Evolutionary conservation across 139 green algal genomes (phyloP).

Genomic region (Zygnema circumcarinatum): DNA sequence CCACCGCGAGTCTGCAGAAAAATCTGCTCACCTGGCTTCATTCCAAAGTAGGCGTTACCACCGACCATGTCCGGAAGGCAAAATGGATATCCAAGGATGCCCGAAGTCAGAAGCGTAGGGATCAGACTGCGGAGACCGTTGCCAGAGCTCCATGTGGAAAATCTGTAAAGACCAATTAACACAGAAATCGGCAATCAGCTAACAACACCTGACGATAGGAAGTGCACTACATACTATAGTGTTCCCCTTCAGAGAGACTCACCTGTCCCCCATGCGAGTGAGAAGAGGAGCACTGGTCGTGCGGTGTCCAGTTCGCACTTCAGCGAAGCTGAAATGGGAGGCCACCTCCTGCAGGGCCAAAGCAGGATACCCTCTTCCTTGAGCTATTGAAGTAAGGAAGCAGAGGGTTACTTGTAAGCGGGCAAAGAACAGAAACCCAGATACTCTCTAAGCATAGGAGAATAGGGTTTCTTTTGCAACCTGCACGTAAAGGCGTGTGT

Average conservation of each 20-base stretch:
- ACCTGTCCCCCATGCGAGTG: conserved; percentile 72
- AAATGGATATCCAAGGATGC: conserved; percentile 76
- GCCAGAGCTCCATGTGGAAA: conserved; percentile 68
- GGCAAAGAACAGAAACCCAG: not conserved
- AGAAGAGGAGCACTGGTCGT: conserved; percentile 65
- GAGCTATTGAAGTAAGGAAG: conserved; percentile 1
- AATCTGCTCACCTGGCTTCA: conserved; percentile 42
- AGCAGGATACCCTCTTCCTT: too few species aligned
- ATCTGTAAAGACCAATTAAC: conserved; percentile 39
- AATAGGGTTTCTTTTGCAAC: too few species aligned
- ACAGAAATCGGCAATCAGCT: not conserved
- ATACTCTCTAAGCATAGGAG: too few species aligned
- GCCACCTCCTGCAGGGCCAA: conserved; percentile 56
- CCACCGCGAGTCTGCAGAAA: too few species aligned
- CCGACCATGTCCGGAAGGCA: conserved; percentile 76
- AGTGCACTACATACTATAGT: too few species aligned
- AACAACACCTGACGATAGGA: too few species aligned
- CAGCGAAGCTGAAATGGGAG: conserved; percentile 64
- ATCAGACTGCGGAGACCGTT: conserved; percentile 74
- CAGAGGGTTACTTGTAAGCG: not conserved
- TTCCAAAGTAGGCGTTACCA: conserved; percentile 74
- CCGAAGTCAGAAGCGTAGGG: conserved; percentile 72
- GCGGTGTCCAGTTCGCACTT: conserved; percentile 73
- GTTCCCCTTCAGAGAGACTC: not conserved
- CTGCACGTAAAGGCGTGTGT: conserved; percentile 71